Conservation (phyloP, 1,284 basidiomycete genomes). For the Apiotrichum montevideense region DNA sequence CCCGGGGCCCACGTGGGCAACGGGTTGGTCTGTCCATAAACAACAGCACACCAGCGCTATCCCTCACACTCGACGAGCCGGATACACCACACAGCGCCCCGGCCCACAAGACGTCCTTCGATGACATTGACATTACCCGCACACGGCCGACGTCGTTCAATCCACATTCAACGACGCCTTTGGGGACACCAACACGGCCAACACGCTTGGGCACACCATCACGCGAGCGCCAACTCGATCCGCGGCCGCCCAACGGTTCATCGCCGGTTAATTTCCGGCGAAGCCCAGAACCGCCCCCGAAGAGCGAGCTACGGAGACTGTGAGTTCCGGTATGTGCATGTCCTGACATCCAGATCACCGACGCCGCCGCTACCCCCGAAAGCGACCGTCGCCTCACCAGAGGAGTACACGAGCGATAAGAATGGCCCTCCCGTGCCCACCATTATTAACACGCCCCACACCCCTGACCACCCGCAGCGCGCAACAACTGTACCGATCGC, state of each 20-base stretch:
- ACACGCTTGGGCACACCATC: not conserved
- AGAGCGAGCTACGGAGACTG: conserved; percentile 32
- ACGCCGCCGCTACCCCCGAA: not conserved
- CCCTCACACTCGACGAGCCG: not conserved
- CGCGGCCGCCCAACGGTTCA: not conserved
- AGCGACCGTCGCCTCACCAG: not conserved
- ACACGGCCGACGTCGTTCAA: conserved; percentile 7
- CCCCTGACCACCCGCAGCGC: not conserved
- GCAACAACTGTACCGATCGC: not conserved
- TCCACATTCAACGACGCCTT: not conserved
- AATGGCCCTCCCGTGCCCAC: conserved; percentile 16
- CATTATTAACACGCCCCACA: conserved; percentile 29
- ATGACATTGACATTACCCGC: not conserved
- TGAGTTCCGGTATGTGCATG: conserved; percentile 15
- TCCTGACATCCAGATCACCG: not conserved
- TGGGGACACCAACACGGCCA: not conserved
- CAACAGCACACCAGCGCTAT: not conserved
- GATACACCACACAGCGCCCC: conserved; percentile 17
- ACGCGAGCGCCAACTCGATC: no score
- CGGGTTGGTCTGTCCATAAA: conserved; percentile 3
- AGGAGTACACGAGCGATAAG: not conserved
- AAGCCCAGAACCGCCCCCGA: conserved; percentile 42
- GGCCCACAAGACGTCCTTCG: conserved; percentile 11
- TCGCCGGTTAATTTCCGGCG: not conserved
- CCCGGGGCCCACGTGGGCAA: not conserved